Evolutionary conservation across 2,329 filamentous ascomycete genomes (phyloP), one percentile per base, ranked within the genome.

Genomic region (Ambrosiella beaveri): DNA sequence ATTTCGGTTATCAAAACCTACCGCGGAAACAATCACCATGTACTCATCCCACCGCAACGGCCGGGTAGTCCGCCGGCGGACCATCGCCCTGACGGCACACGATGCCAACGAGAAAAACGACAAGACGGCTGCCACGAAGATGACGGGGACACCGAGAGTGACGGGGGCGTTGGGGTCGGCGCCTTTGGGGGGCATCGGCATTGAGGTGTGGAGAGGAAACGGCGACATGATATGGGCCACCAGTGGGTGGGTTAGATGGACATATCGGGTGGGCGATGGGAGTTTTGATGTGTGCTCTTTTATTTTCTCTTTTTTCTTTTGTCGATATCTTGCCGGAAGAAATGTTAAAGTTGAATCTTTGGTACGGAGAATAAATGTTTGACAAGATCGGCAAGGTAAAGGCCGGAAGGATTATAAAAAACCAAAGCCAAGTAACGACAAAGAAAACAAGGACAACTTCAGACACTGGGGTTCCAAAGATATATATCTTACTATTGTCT

Each of bases 81-180:
- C 63, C 56, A 63, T 66, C 62, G 67, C 66, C 52, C 70, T 66
- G 9, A 70, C 62, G 54, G 67, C 61, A 45, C 68, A 68, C 1
- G 68, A 69, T 13, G 65, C 59, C 11, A 72, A 59, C 5, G 69
- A 68, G 51, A 71, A 61, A 52, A 63, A 62, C 1, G 63, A 64
- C 35, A 69, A 69, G 53, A 63, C 64, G 47, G 68, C 63, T 2
- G 69, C 70, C 13, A 71, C 62, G 45, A 66, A 68, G 41, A 72
- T 65, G 62, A 71, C 67, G 63, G 67, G 68, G 61, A 68, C 65
- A 60, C 69, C 69, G 65, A 64, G 17, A 17, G 12, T 47, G 13
- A 47, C 12, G 8, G 51, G 27, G 13, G 56, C 38, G 27, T 11
- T 19, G 36, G 47, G 27, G 36, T 37, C 49, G 2, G 3, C 38